Base-by-base conservation (phyloP, 2,329 filamentous ascomycete species). In the Clarireedia hainanense region DNA sequence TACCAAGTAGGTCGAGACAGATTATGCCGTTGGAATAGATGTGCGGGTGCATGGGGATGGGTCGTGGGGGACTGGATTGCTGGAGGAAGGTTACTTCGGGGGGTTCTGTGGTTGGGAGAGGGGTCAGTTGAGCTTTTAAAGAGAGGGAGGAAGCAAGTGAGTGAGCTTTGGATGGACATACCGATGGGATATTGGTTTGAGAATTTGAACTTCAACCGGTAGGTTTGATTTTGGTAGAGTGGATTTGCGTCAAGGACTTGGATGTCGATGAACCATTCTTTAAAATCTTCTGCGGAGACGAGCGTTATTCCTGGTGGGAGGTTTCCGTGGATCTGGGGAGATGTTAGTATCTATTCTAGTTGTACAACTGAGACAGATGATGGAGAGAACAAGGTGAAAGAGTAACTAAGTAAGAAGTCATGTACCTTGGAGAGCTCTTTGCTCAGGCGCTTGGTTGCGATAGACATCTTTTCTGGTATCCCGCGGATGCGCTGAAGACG, bases 21-120 rank as follows among this genome's bases (percentile, higher is more conserved):
- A 99, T 99, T 71, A 97, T 96, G 65, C 94, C 94, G 47, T 59
- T 59, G 47, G 88, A 94, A 76, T 99, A 99, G 72, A 99, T 89
- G 74, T 99, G 94, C 3, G 94, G 94, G 68, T 99, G 94, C 71
- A 96, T 91, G 1, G 94, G 94, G 65, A 99, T 91, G 39, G 80
- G 78, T 46, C 83, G 80, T 64, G 80, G 76, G 36, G 81, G 71
- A 52, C 81, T 6, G 26, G 12, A 4, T 10, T 10, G 75, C 64
- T 84, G 77, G 55, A 89, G 78, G 68, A 99, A 99, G 56, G 88
- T 88, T 62, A 97, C 94, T 77, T 99, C 94, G 24, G 94, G 94
- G 0, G 94, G 88, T 75, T 96, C 92, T 95, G 65, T 12, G 20
- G 6, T 10, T 20, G 20, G 20, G 20, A 20, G 52, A 10, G 34